Evolutionary conservation across 164 flowering plant species (phyloP).

Genomic region (Sextonia rubra): DNA sequence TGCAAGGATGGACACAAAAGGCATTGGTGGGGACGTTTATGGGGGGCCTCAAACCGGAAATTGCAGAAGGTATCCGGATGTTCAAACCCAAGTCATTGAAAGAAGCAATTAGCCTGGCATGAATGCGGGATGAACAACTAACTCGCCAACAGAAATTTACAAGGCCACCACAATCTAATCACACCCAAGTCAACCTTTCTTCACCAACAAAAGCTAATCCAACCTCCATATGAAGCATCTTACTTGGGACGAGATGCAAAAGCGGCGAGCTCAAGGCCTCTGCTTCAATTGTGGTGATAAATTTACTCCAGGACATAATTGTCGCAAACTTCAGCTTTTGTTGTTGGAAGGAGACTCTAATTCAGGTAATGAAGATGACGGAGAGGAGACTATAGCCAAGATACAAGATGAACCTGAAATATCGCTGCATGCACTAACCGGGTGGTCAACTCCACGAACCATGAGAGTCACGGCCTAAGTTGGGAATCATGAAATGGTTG

Average conservation of each 20-base stretch:
- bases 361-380: neutral
- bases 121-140: neutral
- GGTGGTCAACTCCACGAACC: constrained; percentile 7
- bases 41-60: neutral
- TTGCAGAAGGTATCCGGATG: neutral
- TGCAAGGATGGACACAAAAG: neutral
- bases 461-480: constrained; percentile 2
- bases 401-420: neutral
- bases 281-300: neutral
- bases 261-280: neutral
- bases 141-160: neutral
- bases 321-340: neutral
- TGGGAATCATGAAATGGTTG: neutral
- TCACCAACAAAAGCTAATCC: neutral
- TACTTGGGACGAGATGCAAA: neutral
- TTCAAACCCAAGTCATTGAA: constrained; percentile 3
- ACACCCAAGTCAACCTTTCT: neutral
- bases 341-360: neutral
- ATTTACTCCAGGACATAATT: neutral
- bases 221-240: neutral
- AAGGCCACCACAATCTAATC: neutral
- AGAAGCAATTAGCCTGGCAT: neutral
- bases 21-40: neutral
- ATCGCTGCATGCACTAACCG: constrained; percentile 9
- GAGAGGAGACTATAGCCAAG: neutral